Evolutionary conservation across 768 basidiomycete species (phyloP), one percentile per base, ranked within the genome.

Genomic region (Phylloporus sp.): DNA sequence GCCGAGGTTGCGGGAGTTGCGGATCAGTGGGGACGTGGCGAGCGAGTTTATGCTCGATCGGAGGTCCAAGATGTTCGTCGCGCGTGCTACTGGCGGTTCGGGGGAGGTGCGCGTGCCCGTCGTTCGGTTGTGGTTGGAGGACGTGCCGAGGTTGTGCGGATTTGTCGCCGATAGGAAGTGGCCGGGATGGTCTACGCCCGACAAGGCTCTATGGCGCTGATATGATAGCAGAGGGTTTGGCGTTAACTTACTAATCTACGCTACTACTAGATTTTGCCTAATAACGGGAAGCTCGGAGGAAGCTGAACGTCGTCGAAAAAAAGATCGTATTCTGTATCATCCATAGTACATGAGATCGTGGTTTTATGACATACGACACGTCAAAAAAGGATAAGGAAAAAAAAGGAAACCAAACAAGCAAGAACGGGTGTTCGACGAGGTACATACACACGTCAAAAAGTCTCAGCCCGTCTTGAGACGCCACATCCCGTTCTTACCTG

Each of bases 401-500:
- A n/a, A n/a, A n/a, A 27, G 27, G 28, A 5, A 49, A 48, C 26
- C 42, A 44, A 49, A 9, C n/a, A 46, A 29, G 5, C 5, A 26
- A 29, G 34, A 38, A n/a, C n/a, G n/a, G n/a, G n/a, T 21, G 18
- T 20, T 9, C n/a, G 38, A 29, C 17, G 35, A 37, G 23, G 21
- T 29, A 26, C 23, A 15, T 23, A 52, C 42, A 21, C 23, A 20
- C 20, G 33, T 37, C 1, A 13, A 42, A 33, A 1, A 17, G 60
- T 36, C 48, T 67, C 42, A 58, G 17, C 63, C 69, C 31, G 79
- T 75, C 64, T 77, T 83, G 59, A 86, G 73, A 64, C 83, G 78
- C 79, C 81, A 85, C 64, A 78, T 70, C 8, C 84, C 83, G 27
- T 76, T 72, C 55, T 69, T 74, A 2, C 75, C 74, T 42, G 74